Evolutionary conservation across 495 filamentous ascomycete genomes (phyloP).

Genomic region (Pyrenula aspistea): DNA sequence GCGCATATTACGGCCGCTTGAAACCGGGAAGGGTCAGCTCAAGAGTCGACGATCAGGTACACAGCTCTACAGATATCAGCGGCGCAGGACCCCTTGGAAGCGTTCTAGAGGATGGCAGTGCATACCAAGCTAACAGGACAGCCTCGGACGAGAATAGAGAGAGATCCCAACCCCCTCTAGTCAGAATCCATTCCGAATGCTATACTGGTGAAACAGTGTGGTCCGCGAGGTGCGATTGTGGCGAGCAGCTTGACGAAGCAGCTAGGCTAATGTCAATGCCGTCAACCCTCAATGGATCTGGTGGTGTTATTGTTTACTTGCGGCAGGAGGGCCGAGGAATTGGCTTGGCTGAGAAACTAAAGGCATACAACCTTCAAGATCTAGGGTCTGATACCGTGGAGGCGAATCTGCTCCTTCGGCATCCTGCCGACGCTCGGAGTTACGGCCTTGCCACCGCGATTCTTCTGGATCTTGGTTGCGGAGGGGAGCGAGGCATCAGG

Average conservation of each 20-base stretch:
- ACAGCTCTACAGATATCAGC: not conserved
- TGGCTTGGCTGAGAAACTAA: constrained; percentile 86
- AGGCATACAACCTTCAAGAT: constrained; percentile 96
- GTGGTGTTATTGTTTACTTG: constrained; percentile 89
- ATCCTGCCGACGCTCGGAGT: constrained; percentile 87
- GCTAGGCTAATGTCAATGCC: constrained; percentile 85
- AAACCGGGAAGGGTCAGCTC: constrained; percentile 74
- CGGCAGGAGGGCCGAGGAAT: constrained; percentile 95
- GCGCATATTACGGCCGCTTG: constrained; percentile 79
- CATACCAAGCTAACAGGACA: constrained; percentile 3
- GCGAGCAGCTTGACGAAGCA: constrained; percentile 94
- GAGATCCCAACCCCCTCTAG: constrained; percentile 45
- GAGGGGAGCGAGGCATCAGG: constrained; percentile 56
- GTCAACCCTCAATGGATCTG: constrained; percentile 39
- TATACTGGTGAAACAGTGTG: constrained; percentile 98
- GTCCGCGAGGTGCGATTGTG: constrained; percentile 95
- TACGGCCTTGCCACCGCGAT: constrained; percentile 95
- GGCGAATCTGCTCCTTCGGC: constrained; percentile 80
- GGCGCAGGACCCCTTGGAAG: not conserved
- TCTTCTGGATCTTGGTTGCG: constrained; percentile 68
- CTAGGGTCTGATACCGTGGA: constrained; percentile 92
- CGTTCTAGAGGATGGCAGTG: not conserved
- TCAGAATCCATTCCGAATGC: constrained; percentile 95
- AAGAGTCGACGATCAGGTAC: constrained; percentile 24
- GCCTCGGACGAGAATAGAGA: constrained; percentile 5